phyloP scores from a whole-genome alignment of 78 protist genomes.

The Pelomyxa schiedti region DNA sequence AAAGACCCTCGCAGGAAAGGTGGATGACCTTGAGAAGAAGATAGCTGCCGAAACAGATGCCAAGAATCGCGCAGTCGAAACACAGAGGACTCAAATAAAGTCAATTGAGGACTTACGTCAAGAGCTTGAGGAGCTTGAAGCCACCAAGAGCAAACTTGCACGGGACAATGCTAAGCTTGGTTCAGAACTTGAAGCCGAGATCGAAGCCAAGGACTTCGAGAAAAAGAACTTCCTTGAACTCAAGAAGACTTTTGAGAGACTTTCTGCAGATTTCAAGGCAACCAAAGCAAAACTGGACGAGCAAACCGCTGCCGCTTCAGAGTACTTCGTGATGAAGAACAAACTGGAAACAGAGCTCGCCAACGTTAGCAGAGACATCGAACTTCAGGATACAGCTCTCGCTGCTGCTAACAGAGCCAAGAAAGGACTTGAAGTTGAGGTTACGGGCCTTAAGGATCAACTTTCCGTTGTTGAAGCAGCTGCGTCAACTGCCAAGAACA shows the following conservation, averaged over 20 bases:
- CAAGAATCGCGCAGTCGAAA: slow-evolving; percentile 18
- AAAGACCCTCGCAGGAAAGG: slow-evolving; percentile 18
- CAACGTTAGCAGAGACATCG: slow-evolving; percentile 22
- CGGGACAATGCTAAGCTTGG: slow-evolving; percentile 33
- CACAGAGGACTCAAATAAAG: slow-evolving; percentile 14
- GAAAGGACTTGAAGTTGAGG: slow-evolving; percentile 35
- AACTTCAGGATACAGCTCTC: slow-evolving; percentile 23
- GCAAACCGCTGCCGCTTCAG: slow-evolving; percentile 35
- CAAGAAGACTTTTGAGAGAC: slow-evolving; percentile 17
- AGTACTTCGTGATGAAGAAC: slow-evolving; percentile 7
- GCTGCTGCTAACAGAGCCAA: slow-evolving; percentile 20
- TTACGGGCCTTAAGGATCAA: slow-evolving; percentile 32
- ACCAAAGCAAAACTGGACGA: slow-evolving; percentile 31
- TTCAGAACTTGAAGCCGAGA: slow-evolving; percentile 29
- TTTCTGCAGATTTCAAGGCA: background rate
- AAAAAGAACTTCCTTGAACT: background rate
- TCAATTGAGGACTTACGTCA: background rate
- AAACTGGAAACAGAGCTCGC: slow-evolving; percentile 27
- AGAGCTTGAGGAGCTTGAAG: slow-evolving; percentile 7
- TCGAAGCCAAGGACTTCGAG: background rate
- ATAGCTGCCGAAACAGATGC: slow-evolving; percentile 26
- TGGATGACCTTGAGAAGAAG: slow-evolving; percentile 22
- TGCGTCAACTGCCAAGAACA: slow-evolving; percentile 46
- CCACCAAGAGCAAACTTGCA: slow-evolving; percentile 30
- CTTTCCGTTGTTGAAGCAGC: slow-evolving; percentile 25